Base-by-base conservation (phyloP, 1,284 basidiomycete genomes). In the Somion occarium region DNA sequence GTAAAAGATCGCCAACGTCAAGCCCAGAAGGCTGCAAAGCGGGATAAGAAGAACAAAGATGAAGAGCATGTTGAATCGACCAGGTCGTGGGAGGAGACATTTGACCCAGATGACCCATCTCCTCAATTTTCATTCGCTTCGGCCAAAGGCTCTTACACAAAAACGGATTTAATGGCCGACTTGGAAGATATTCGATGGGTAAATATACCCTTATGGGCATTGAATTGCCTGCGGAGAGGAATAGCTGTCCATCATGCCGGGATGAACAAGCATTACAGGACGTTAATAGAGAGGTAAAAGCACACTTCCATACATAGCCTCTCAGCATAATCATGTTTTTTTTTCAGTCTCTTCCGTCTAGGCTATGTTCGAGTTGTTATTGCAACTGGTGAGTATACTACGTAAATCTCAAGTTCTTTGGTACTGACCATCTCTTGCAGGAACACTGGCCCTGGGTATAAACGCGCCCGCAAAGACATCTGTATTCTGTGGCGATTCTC, bases 171-270 rank as follows among this genome's bases (percentile, higher is more conserved):
- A 11, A 66, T 75, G 2, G 68, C 73, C n/a, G 79, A 83, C 41
- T 68, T 83, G n/a, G 38, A 47, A 1, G 53, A 65, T 0, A 64
- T 85, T 37, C 62, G 69, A 34, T 71, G 72, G 68, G 67, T 59
- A 1, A 63, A 61, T 1, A 69, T 67, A 1, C 69, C 68, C 0
- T 20, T 50, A 13, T 82, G 79, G 78, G 70, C 74, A 2, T 51
- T 80, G 26, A 54, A 54, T 19, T 80, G 78, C 2, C 62, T 88
- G 48, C 60, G 63, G 45, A 69, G 85, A 18, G 85, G 86, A 19
- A 76, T 88, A 25, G 85, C 76, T 0, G 74, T 88, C 5, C 86
- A 88, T 59, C 86, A 88, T 62, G 61, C 79, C 15, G 85, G 86
- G 25, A 82, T 88, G 82, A 79, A 80, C 54, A 82, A 78, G 60